Conservation (phyloP, 106 monocot genomes). For the Allium cepa region DNA sequence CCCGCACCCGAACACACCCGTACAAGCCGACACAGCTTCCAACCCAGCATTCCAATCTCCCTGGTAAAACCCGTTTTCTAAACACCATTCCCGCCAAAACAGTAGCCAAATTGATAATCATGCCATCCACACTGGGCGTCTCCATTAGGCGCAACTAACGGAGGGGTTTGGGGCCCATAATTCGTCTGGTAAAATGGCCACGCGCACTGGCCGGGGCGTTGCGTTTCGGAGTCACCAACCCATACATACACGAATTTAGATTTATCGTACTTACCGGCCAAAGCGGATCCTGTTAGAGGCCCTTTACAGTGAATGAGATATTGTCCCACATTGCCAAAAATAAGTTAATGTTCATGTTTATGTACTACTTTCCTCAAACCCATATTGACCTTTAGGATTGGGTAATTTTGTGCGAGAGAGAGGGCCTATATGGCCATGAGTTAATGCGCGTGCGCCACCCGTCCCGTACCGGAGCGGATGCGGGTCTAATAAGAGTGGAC, state of each 20-base stretch:
- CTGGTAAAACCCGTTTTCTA: slow-evolving; percentile 45
- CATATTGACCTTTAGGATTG: too few relatives aligned
- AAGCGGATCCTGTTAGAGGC: too few relatives aligned
- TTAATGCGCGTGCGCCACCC: too few relatives aligned
- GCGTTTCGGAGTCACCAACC: slow-evolving; percentile 39
- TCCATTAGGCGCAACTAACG: slow-evolving; percentile 29
- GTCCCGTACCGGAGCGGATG: too few relatives aligned
- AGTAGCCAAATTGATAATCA: slow-evolving; percentile 51
- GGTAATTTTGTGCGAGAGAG: too few relatives aligned
- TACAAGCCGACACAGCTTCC: slow-evolving; percentile 42
- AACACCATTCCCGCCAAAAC: slow-evolving; percentile 39
- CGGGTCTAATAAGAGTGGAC: too few relatives aligned
- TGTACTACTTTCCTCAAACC: too few relatives aligned
- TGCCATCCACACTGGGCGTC: slow-evolving; percentile 41
- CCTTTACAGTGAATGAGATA: too few relatives aligned
- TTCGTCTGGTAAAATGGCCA: slow-evolving; percentile 54
- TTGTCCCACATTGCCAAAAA: too few relatives aligned
- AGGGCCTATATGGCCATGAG: too few relatives aligned
- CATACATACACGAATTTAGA: slow-evolving; percentile 27
- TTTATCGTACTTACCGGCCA: not conserved
- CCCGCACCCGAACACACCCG: slow-evolving; percentile 39
- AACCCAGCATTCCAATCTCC: slow-evolving; percentile 33
- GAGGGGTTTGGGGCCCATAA: slow-evolving; percentile 41
- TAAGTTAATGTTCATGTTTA: too few relatives aligned
- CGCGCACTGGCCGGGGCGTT: slow-evolving; percentile 65